Conservation (phyloP, 768 basidiomycete genomes). For the Mycena maculata region DNA sequence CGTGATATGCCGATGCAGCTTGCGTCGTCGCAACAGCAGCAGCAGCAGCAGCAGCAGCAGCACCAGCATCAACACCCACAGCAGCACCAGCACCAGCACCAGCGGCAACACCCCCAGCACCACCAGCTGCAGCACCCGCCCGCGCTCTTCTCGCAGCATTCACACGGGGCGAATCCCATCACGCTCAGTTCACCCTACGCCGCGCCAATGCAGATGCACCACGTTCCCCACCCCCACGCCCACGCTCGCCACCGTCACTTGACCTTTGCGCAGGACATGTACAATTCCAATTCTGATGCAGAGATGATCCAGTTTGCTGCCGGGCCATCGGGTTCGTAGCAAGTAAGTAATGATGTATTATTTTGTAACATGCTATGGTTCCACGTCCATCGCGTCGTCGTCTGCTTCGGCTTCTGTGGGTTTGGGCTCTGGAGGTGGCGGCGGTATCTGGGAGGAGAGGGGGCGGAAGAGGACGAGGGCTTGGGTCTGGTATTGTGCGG, state of each 20-base stretch:
- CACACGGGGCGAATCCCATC: slow-evolving; percentile 43
- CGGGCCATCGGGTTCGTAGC: slow-evolving; percentile 46
- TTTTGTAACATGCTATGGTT: slow-evolving; percentile 38
- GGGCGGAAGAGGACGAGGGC: slow-evolving; percentile 70
- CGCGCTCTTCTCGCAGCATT: slow-evolving; percentile 27
- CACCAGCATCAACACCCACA: slow-evolving; percentile 33
- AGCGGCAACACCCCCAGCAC: slow-evolving; percentile 25
- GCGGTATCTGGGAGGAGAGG: slow-evolving; percentile 37
- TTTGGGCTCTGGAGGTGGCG: too few relatives aligned
- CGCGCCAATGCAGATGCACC: slow-evolving; percentile 71
- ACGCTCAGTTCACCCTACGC: slow-evolving; percentile 71
- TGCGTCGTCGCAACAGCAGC: slow-evolving; percentile 33
- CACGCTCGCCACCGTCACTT: slow-evolving; percentile 81
- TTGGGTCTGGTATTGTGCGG: slow-evolving; percentile 46
- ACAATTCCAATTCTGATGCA: slow-evolving; percentile 47
- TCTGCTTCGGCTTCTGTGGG: neutral
- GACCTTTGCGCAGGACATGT: slow-evolving; percentile 51
- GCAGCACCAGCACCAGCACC: slow-evolving; percentile 15
- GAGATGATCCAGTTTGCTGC: slow-evolving; percentile 63
- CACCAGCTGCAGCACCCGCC: slow-evolving; percentile 19
- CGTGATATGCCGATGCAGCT: slow-evolving; percentile 34
- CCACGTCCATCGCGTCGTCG: slow-evolving; percentile 69
- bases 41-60: slow-evolving; percentile 35
- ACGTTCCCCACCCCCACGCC: slow-evolving; percentile 83
- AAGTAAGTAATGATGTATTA: slow-evolving; percentile 34